Conservation (phyloP, 2,329 filamentous ascomycete genomes). For the Emergomyces orientalis region DNA sequence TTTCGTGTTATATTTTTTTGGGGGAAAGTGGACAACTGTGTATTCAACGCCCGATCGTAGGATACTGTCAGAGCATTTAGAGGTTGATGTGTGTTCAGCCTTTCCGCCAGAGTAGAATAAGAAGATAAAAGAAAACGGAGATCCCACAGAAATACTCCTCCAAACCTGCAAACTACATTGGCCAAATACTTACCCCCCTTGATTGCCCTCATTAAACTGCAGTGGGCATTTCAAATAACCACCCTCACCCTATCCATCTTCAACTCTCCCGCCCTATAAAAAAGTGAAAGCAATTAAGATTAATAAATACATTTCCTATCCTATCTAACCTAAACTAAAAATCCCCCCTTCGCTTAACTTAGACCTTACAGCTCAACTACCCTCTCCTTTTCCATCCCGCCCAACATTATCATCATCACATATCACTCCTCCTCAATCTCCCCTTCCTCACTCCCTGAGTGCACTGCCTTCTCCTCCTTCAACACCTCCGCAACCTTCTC, state of each 20-base stretch:
- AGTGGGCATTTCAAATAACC: no score
- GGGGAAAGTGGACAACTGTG: no score
- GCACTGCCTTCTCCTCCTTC: slow-evolving; percentile 41
- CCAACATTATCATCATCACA: background rate
- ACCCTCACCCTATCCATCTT: background rate
- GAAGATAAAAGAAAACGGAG: no score
- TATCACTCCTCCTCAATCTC: slow-evolving; percentile 75
- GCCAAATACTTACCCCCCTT: background rate
- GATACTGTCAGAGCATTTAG: no score
- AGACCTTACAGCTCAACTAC: background rate
- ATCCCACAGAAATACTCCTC: no score
- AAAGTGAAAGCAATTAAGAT: background rate
- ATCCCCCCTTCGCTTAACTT: background rate
- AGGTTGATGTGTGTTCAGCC: no score
- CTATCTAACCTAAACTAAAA: background rate
- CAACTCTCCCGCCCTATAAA: no score
- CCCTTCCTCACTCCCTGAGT: slow-evolving; percentile 90
- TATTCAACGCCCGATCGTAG: no score
- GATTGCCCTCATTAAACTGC: no score
- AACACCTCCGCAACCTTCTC: slow-evolving; percentile 28
- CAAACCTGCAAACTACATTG: no score
- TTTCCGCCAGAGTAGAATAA: no score
- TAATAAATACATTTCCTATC: background rate
- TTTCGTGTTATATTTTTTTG: no score
- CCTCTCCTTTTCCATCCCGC: background rate